Base-by-base conservation (phyloP, 1,284 basidiomycete genomes). In the Coriolopsis trogii region DNA sequence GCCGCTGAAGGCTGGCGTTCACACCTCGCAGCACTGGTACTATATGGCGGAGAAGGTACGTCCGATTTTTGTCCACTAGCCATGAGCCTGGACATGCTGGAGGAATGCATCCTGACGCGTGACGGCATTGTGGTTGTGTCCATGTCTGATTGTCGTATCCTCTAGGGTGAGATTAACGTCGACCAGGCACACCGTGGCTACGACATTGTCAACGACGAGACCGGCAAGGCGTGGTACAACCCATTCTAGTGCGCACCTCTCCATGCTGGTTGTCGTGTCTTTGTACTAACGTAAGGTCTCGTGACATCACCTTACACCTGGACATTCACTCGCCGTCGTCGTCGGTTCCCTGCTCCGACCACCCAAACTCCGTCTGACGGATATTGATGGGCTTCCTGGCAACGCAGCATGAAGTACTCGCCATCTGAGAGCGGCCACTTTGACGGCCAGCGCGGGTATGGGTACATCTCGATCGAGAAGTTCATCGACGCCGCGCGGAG, bases 101-200 rank as follows among this genome's bases (percentile, higher is more conserved):
- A 6, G 20, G 10, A 30, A 6, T 37, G 30, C 41, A 33, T 16
- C 18, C 18, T 26, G 12, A n/a, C 50, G 21, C 24, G 33, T 15
- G 24, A 20, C 21, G 21, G 45, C 28, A 39, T 23, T 30, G 28
- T 37, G 31, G 13, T 49, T 38, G 24, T 24, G 6, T 8, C n/a
- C 6, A 16, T 33, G 36, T 30, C 21, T 7, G 26, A 44, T 10
- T 54, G 41, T 41, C 24, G 38, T 13, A 10, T 41, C 4, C 28
- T 21, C 38, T 24, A 90, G 85, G 94, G 94, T 26, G 94, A 96
- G 63, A 91, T 95, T 65, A 83, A 80, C 44, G 89, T 96, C 62
- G 92, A 96, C 77, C 94, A 96, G 71, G 93, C 93, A 23, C 91
- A 93, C 67, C 85, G 93, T 64, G 94, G 94, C 6, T 96, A 96